Evolutionary conservation across 495 filamentous ascomycete genomes (phyloP).

Genomic region (Penicilliopsis zonata): DNA sequence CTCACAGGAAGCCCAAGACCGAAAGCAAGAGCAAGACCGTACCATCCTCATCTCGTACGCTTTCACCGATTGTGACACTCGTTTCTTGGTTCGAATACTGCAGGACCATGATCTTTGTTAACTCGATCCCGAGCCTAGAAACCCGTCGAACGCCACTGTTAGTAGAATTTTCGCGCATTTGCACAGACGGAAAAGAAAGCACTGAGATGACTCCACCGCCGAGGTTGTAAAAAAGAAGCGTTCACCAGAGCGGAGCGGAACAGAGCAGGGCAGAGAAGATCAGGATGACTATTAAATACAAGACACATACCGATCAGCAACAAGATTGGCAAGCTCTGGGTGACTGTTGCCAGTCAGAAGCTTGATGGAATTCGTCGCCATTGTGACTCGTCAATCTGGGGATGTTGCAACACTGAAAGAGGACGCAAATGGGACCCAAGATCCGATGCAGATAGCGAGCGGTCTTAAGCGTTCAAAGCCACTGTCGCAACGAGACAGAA

Average conservation of each 20-base stretch:
- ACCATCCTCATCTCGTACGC: constrained; percentile 94
- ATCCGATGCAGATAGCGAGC: too few species aligned
- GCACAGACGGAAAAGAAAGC: too few species aligned
- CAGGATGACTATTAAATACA: not conserved
- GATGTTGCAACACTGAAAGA: too few species aligned
- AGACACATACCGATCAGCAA: constrained; percentile 70
- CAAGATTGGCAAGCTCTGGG: constrained; percentile 75
- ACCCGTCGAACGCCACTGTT: constrained; percentile 3
- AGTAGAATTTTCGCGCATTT: too few species aligned
- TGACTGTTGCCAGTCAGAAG: constrained; percentile 93
- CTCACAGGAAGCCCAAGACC: constrained; percentile 1
- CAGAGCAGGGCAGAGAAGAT: constrained; percentile 1
- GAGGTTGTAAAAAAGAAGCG: too few species aligned
- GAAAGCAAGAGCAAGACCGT: constrained; percentile 9
- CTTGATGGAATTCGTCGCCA: constrained; percentile 85
- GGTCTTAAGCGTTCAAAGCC: too few species aligned
- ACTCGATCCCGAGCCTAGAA: constrained; percentile 76
- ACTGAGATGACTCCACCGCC: too few species aligned
- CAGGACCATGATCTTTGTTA: constrained; percentile 84
- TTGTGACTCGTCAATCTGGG: too few species aligned
- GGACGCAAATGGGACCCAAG: too few species aligned
- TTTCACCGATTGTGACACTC: constrained; percentile 92
- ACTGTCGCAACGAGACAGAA: too few species aligned
- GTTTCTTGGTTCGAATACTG: constrained; percentile 98
- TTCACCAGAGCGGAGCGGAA: too few species aligned